These are phyloP conservation scores for Hordeum marinum DNA, from an alignment of 176 grass and related monocot species.

Conservation along the genomic window DNA sequence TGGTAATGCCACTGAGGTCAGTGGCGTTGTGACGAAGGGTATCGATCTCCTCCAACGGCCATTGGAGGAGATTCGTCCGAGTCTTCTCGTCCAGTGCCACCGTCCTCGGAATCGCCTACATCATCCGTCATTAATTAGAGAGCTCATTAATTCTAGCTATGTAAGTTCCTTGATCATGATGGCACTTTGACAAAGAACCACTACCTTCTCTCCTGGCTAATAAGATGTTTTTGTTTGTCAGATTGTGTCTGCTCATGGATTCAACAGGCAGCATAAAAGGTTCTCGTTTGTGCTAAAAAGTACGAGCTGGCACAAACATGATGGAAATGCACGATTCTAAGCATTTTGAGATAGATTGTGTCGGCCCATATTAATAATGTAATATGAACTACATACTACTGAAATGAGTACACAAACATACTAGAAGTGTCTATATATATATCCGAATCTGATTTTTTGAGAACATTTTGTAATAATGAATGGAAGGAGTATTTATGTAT, in stretches of 20 bases:
- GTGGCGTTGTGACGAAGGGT: constrained; percentile 27
- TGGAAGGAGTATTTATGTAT: too few relatives aligned
- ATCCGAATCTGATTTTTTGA: too few relatives aligned
- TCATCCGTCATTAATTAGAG: neutral
- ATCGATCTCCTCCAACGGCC: constrained; percentile 54
- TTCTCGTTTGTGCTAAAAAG: neutral
- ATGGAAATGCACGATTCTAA: neutral
- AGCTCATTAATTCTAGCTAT: neutral
- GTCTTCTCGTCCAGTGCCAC: neutral
- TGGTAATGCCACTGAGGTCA: constrained; percentile 27
- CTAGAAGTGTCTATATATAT: too few relatives aligned
- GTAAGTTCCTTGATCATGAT: neutral
- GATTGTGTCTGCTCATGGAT: neutral
- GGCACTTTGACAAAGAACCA: too few relatives aligned
- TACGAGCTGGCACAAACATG: neutral
- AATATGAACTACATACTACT: too few relatives aligned
- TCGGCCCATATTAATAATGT: neutral
- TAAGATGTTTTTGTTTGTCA: neutral
- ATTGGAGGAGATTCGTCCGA: constrained; percentile 38
- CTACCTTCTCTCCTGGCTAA: neutral
- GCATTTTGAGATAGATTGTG: neutral
- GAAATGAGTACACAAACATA: too few relatives aligned
- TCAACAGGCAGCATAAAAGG: neutral
- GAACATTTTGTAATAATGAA: too few relatives aligned
- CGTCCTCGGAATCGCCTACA: neutral